Evolutionary conservation across 345 rosid genomes (phyloP).

Genomic region (Lepidium didymum): DNA sequence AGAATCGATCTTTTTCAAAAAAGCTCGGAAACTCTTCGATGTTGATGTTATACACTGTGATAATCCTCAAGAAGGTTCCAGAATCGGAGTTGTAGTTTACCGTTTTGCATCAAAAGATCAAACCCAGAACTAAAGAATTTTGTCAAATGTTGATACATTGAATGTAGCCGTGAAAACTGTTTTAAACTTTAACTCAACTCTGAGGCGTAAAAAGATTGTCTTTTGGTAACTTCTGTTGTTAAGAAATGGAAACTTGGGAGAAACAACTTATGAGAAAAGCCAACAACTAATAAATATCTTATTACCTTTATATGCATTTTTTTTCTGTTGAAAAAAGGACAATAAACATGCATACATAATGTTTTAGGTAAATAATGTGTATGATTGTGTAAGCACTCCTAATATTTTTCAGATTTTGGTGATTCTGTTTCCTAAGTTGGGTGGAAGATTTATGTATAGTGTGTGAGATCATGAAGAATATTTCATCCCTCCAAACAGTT

Average conservation of each 20-base stretch:
- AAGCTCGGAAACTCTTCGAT: slow-evolving; percentile 55
- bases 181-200: too few relatives aligned
- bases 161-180: neutral
- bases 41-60: slow-evolving; percentile 45
- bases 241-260: neutral
- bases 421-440: too few relatives aligned
- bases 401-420: too few relatives aligned
- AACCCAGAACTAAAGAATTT: neutral
- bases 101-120: slow-evolving; percentile 24
- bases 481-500: too few relatives aligned
- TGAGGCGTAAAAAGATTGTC: neutral
- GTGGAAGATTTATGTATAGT: too few relatives aligned
- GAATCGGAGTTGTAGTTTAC: slow-evolving; percentile 57
- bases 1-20: slow-evolving; percentile 56
- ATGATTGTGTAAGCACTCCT: neutral
- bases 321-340: neutral
- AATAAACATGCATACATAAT: neutral
- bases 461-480: too few relatives aligned
- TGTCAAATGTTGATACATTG: slow-evolving; percentile 1
- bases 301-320: neutral
- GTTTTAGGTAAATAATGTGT: neutral
- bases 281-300: neutral
- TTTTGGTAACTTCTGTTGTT: neutral
- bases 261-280: slow-evolving; percentile 32
- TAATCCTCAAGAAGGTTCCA: slow-evolving; percentile 40